Percentiles rank a stretch among this genome's conserved stretches.
Evolutionary conservation across 2,329 filamentous ascomycete species (phyloP).

Genomic region (Zalaria obscura): DNA sequence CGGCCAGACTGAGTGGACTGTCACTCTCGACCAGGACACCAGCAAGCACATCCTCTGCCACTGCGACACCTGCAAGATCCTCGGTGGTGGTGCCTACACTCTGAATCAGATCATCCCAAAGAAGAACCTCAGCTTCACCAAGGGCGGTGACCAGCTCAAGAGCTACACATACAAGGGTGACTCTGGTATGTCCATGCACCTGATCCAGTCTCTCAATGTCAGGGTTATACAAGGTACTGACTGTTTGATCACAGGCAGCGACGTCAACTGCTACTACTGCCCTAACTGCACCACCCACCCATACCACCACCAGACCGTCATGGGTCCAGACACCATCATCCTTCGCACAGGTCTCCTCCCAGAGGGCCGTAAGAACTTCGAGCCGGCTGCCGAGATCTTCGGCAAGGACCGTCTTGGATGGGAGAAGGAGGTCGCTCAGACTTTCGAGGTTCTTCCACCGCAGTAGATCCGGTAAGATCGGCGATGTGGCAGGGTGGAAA

Average conservation of each 20-base stretch:
- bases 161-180: conserved; percentile 43
- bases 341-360: conserved; percentile 35
- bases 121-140: conserved; percentile 35
- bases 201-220: background rate
- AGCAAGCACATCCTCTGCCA: conserved; percentile 35
- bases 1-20: conserved; percentile 38
- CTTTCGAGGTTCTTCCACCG: conserved; percentile 28
- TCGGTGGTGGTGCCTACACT: conserved; percentile 36
- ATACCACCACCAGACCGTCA: conserved; percentile 41
- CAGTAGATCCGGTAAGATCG: background rate
- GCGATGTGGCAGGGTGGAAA: no score
- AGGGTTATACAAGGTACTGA: background rate
- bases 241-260: conserved; percentile 25
- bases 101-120: conserved; percentile 41
- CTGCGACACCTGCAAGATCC: conserved; percentile 42
- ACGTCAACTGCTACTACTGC: conserved; percentile 44
- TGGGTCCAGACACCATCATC: conserved; percentile 37
- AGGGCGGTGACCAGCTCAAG: conserved; percentile 31
- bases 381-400: conserved; percentile 39
- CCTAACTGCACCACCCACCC: conserved; percentile 40
- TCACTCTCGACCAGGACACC: conserved; percentile 32
- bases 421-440: conserved; percentile 36
- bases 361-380: conserved; percentile 31
- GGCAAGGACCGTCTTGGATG: conserved; percentile 33
- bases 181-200: conserved; percentile 24